Evolutionary conservation across 352 stramenopile species (phyloP), one percentile per base, ranked within the genome.

Genomic region (Phytophthora citricola): DNA sequence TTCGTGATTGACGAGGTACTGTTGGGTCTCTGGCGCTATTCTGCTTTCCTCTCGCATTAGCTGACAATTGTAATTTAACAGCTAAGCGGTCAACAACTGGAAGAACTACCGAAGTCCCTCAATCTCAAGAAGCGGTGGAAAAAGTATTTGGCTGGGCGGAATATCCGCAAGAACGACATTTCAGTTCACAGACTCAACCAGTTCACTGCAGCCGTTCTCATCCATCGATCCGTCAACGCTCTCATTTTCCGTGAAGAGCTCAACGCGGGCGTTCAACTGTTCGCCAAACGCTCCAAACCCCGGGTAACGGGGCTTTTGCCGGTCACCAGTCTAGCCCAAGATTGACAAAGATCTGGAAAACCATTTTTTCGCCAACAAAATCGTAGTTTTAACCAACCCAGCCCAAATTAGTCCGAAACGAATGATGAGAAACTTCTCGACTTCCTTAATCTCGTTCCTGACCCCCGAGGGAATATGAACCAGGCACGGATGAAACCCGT

Each of bases 121-220:
- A 87, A 90, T 39, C 38, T 90, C n/a, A 78, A 89, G 40, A 75
- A 85, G 39, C 75, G 69, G 27, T 90, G 81, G 81, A 70, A 69
- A 8, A 89, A 89, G 36, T 87, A 85, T 32, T 51, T 89, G 38
- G 14, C 59, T 0, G 52, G 49, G n/a, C 63, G 81, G 12, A 90
- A 87, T 32, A 79, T 90, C 26, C 74, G 71, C 36, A 87, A 81
- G 40, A 73, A 79, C 34, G 79, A 90, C 22, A 50, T 81, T 40
- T 82, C 79, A 0, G 45, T 81, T 38, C 69, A 81, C 41, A 75
- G 79, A 8, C 50, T 89, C 39, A 89, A 89, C 54, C 79, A 89
- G 12, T 86, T 90, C 41, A 66, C 65, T 45, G 77, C 77, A 5
- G 81, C 75, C 22, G 55, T 71, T 22, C 55, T 85, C 11, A 43